Percentiles rank a stretch among this genome's conserved stretches.
Evolutionary conservation across 441 rosid genomes (phyloP).

Genomic region (Flueggea neowawraea): DNA sequence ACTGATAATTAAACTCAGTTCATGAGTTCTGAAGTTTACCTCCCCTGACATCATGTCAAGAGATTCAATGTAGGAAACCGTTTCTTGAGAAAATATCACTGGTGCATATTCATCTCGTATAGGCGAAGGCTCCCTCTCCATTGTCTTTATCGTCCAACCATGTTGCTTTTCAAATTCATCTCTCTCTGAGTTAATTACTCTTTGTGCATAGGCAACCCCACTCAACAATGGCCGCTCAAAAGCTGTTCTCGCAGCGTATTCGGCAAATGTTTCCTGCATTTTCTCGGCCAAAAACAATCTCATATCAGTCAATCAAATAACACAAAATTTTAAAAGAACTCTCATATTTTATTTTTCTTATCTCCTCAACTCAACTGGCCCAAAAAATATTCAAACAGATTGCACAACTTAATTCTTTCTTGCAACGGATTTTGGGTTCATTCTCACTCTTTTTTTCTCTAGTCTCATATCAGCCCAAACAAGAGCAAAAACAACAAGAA

Average conservation of each 20-base stretch:
- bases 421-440: too few relatives aligned
- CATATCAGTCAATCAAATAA: not conserved
- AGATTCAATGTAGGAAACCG: conserved; percentile 84
- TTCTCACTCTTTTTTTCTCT: too few relatives aligned
- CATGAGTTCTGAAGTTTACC: conserved; percentile 34
- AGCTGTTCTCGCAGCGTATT: conserved; percentile 92
- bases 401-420: too few relatives aligned
- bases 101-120: conserved; percentile 95
- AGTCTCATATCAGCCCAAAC: too few relatives aligned
- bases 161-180: conserved; percentile 78
- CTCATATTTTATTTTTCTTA: too few relatives aligned
- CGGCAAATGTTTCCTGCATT: conserved; percentile 88
- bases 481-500: too few relatives aligned
- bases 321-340: too few relatives aligned
- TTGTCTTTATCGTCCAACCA: conserved; percentile 82
- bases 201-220: conserved; percentile 92
- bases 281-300: not conserved
- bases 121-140: conserved; percentile 85
- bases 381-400: too few relatives aligned
- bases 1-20: too few relatives aligned
- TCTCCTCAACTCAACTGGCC: too few relatives aligned
- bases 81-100: conserved; percentile 89
- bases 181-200: conserved; percentile 67
- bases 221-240: conserved; percentile 91
- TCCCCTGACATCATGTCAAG: conserved; percentile 99